These are phyloP conservation scores for Paraphysoderma sedebokerense DNA, from an alignment of 371 early-diverging fungal species.

Conservation along the genomic window DNA sequence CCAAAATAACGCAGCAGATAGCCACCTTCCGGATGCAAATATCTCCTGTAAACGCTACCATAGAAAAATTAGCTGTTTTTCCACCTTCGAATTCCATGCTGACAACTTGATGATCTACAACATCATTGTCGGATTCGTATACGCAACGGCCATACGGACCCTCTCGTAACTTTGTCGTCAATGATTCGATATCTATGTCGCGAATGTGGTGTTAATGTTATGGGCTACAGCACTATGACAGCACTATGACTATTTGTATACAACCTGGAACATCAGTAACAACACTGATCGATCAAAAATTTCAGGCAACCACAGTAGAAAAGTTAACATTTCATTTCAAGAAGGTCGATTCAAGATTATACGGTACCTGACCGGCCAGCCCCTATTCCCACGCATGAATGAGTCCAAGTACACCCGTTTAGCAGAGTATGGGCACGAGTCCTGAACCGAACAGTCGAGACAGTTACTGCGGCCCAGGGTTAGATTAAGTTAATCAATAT, in stretches of 20 bases:
- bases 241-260: too few relatives aligned
- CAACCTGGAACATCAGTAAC: too few relatives aligned
- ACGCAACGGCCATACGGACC: constrained; percentile 41
- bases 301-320: too few relatives aligned
- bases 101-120: constrained; percentile 37
- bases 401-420: constrained; percentile 25
- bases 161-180: constrained; percentile 15
- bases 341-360: too few relatives aligned
- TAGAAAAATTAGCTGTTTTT: constrained; percentile 25
- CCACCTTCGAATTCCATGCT: constrained; percentile 29
- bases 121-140: constrained; percentile 41
- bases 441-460: constrained; percentile 21
- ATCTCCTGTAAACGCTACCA: constrained; percentile 30
- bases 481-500: neutral
- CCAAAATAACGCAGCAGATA: too few relatives aligned
- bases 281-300: too few relatives aligned
- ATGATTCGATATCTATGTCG: constrained; percentile 18
- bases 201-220: too few relatives aligned
- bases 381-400: constrained; percentile 10
- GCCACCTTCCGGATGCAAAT: constrained; percentile 25
- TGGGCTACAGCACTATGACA: too few relatives aligned
- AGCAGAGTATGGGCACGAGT: constrained; percentile 32
- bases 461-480: constrained; percentile 9
- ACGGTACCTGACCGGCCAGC: constrained; percentile 28
- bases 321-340: too few relatives aligned